These are phyloP conservation scores for Cercophora samala DNA, from an alignment of 495 filamentous ascomycete species.

Conservation along the genomic window DNA sequence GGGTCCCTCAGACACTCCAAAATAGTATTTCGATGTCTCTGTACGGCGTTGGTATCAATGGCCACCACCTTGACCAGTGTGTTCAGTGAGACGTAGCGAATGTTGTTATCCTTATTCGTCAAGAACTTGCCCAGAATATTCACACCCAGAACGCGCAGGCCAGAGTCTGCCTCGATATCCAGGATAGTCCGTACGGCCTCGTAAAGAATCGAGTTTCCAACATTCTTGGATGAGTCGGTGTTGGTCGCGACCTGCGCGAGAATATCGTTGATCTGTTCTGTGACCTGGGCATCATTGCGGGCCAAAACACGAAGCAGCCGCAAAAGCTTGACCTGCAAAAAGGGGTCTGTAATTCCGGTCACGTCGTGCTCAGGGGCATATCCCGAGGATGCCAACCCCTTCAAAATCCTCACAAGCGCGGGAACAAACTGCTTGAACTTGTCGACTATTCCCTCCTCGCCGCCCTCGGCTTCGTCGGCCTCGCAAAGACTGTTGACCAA, in stretches of 20 bases:
- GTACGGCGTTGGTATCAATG: conserved; percentile 95
- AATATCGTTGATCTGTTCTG: conserved; percentile 98
- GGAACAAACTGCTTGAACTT: conserved; percentile 79
- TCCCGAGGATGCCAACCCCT: conserved; percentile 86
- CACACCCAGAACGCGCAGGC: conserved; percentile 87
- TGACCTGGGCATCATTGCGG: conserved; percentile 81
- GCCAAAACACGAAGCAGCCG: conserved; percentile 79
- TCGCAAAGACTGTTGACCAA: conserved; percentile 90
- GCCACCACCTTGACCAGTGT: conserved; percentile 98
- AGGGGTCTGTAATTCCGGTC: conserved; percentile 97
- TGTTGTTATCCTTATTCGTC: conserved; percentile 97
- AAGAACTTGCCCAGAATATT: conserved; percentile 98
- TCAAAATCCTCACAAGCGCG: conserved; percentile 82
- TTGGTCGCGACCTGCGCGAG: conserved; percentile 97
- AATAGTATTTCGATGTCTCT: conserved; percentile 95
- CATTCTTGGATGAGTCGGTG: conserved; percentile 96
- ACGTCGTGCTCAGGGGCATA: conserved; percentile 98
- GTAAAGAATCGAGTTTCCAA: conserved; percentile 96
- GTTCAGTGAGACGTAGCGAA: conserved; percentile 95
- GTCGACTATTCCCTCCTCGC: conserved; percentile 79
- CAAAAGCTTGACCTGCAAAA: conserved; percentile 94
- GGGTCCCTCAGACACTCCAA: conserved; percentile 94
- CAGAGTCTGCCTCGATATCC: conserved; percentile 96
- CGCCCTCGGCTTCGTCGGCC: conserved; percentile 84
- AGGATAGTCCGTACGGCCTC: conserved; percentile 96